Base-by-base conservation (phyloP, 1,284 basidiomycete species). In the Ustilago esculenta region DNA sequence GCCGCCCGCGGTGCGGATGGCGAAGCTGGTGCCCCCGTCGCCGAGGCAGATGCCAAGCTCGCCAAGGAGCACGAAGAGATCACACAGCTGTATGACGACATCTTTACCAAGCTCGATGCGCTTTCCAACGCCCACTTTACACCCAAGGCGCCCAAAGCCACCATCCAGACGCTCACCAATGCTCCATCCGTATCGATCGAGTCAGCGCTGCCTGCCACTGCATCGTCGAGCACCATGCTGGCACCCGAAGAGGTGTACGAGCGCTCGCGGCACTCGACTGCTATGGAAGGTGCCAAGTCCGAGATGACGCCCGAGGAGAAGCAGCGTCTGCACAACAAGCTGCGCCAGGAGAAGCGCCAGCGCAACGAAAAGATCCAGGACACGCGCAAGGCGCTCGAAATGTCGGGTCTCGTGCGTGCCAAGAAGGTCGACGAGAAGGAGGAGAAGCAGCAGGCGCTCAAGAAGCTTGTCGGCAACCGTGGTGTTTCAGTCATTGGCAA, bases 41-140 rank as follows among this genome's bases (percentile, higher is more conserved):
- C 94, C 70, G 91, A 93, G 73, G 86, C 92, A 1, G 94, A 98
- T 74, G 92, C 89, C 21, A 94, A 92, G 82, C 85, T 98, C 24
- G 85, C 86, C 75, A 90, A 92, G 80, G 92, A 96, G 82, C 95
- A 97, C 80, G 87, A 90, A 15, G 92, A 92, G 81, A 89, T 98
- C 48, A 89, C 90, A 57, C 84, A 85, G 43, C 75, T 90, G 10
- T 97, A 94, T 90, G 91, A 93, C 57, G 87, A 87, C 39, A 89
- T 99, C 35, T 92, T 90, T 68, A 86, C 87, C 61, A 97, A 96
- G 82, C 86, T 98, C 25, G 95, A 98, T 83, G 93, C 94, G 7
- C 84, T 98, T 36, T 92, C 90, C 81, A 97, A 96, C 80, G 90
- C 94, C 3, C 92, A 98, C 83, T 98, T 94, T 82, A 91, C 92